A percentile compares a stretch with the other conserved stretches of the same genome.
phyloP scores from a whole-genome alignment of 2,329 filamentous ascomycete genomes.

The Triangularia verruculosa region DNA sequence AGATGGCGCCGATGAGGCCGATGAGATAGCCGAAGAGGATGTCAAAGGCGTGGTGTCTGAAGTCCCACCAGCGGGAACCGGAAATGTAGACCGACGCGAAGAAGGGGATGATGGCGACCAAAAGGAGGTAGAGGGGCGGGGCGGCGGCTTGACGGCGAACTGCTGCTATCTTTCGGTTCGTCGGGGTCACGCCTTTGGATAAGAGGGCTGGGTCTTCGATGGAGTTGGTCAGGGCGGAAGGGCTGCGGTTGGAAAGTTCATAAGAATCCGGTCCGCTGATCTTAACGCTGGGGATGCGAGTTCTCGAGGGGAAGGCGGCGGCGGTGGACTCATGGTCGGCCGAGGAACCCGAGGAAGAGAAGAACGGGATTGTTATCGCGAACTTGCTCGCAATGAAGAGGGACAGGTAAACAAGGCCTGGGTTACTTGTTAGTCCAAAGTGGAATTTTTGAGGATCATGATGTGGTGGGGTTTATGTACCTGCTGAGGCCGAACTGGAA shows the following conservation, averaged over 20 bases:
- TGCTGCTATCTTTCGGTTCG: constrained; percentile 44
- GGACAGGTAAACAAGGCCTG: constrained; percentile 79
- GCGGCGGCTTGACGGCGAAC: constrained; percentile 73
- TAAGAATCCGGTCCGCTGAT: constrained; percentile 37
- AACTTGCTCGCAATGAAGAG: constrained; percentile 86
- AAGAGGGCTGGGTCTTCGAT: constrained; percentile 30
- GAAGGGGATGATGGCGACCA: constrained; percentile 67
- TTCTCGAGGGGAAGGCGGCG: constrained; percentile 74
- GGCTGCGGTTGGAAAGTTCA: constrained; percentile 27
- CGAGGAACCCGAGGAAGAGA: constrained; percentile 46
- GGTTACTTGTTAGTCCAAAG: background rate
- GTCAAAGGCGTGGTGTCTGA: constrained; percentile 88
- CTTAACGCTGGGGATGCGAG: constrained; percentile 45
- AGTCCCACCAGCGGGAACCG: constrained; percentile 84
- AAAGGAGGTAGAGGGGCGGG: constrained; percentile 75
- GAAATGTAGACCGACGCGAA: constrained; percentile 75
- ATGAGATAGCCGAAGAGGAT: constrained; percentile 82
- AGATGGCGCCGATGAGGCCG: constrained; percentile 66
- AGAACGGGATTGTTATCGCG: constrained; percentile 68
- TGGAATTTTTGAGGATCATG: background rate
- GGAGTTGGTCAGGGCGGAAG: constrained; percentile 27
- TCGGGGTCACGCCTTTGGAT: constrained; percentile 33
- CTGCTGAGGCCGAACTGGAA: constrained; percentile 39
- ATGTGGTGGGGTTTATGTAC: constrained; percentile 46
- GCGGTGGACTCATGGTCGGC: constrained; percentile 45